Conservation (phyloP, 768 basidiomycete genomes). For the Pisolithus marmoratus region DNA sequence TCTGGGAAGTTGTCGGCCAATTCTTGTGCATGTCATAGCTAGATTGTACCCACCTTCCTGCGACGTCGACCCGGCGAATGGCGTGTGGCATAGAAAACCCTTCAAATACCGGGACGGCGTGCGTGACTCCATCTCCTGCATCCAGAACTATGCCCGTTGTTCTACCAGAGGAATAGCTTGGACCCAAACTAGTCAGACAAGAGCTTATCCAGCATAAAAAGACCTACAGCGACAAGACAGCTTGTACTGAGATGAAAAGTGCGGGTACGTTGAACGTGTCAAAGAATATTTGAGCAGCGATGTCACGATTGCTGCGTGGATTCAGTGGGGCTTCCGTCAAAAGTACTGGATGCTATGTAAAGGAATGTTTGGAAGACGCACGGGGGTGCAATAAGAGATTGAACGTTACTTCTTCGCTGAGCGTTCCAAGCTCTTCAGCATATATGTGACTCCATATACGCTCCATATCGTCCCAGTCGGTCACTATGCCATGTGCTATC, state of each 20-base stretch:
- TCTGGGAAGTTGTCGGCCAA: constrained; percentile 35
- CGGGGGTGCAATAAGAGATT: neutral
- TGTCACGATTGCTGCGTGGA: constrained; percentile 91
- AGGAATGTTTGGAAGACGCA: constrained; percentile 8
- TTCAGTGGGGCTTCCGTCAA: constrained; percentile 97
- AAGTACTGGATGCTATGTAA: constrained; percentile 84
- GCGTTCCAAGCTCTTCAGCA: constrained; percentile 88
- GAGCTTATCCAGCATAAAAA: neutral
- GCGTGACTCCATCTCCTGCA: constrained; percentile 97
- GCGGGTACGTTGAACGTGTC: constrained; percentile 99
- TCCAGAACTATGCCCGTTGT: constrained; percentile 99
- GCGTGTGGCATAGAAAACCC: constrained; percentile 99
- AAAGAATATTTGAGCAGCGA: constrained; percentile 98
- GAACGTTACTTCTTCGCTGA: constrained; percentile 86
- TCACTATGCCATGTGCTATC: constrained; percentile 98
- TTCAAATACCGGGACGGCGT: constrained; percentile 97
- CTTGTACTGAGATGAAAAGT: constrained; percentile 93
- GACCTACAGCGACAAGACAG: constrained; percentile 88
- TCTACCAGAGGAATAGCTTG: constrained; percentile 93
- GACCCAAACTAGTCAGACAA: constrained; percentile 9
- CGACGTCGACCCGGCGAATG: constrained; percentile 92
- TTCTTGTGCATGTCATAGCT: neutral
- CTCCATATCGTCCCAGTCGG: constrained; percentile 99
- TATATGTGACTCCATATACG: constrained; percentile 99
- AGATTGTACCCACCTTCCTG: constrained; percentile 64